phyloP scores from a whole-genome alignment of 2,329 filamentous ascomycete genomes.

The Xylariales sp. region DNA sequence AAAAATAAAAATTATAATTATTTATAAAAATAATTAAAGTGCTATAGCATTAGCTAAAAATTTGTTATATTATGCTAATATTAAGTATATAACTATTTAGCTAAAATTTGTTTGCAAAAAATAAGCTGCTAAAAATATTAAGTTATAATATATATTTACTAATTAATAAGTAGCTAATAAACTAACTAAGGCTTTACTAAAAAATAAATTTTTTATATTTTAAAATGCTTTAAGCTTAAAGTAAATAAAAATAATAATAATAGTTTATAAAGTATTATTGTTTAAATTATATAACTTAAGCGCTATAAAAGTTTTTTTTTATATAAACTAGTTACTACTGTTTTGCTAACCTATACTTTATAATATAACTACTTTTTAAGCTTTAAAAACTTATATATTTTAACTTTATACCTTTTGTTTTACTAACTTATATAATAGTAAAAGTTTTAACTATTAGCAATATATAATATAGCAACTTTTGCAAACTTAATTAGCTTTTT shows the following conservation, averaged over 20 bases:
- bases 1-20: background rate
- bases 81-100: constrained; percentile 3
- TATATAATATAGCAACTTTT: background rate
- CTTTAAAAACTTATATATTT: background rate
- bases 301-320: background rate
- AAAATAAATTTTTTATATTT: constrained; percentile 18
- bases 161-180: constrained; percentile 5
- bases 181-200: constrained; percentile 6
- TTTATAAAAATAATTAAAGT: constrained; percentile 12
- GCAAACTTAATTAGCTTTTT: background rate
- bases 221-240: constrained; percentile 7
- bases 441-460: background rate
- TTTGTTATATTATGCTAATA: background rate
- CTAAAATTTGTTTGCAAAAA: background rate
- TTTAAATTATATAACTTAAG: too few species aligned
- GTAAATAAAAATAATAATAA: constrained; percentile 5
- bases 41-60: background rate
- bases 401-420: background rate
- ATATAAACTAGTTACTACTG: background rate
- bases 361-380: background rate
- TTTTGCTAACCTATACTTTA: background rate
- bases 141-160: background rate
- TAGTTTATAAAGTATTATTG: background rate
- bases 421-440: background rate
- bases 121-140: background rate